A percentile compares a stretch with the other conserved stretches of the same genome.
Evolutionary conservation across 306 rosid genomes (phyloP).

Genomic region (Astragalus glycyphyllos): DNA sequence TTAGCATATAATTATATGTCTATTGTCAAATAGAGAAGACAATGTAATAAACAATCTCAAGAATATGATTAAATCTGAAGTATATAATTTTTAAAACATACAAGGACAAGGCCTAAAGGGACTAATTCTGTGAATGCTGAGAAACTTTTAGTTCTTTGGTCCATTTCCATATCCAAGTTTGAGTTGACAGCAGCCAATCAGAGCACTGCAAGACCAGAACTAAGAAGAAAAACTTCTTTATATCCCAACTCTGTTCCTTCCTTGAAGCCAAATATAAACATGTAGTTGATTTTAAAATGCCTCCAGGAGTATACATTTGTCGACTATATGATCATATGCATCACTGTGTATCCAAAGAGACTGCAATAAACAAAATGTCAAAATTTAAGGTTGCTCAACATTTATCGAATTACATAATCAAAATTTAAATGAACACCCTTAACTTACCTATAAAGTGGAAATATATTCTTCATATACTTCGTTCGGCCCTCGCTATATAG

Average conservation of each 20-base stretch:
- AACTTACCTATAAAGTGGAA: slow-evolving; percentile 70
- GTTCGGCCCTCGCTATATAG: slow-evolving; percentile 41
- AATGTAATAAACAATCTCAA: too few relatives aligned
- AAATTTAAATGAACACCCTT: slow-evolving; percentile 7
- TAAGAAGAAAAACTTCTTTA: slow-evolving; percentile 56
- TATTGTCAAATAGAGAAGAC: too few relatives aligned
- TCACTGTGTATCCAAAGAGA: slow-evolving; percentile 68
- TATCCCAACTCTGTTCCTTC: slow-evolving; percentile 75
- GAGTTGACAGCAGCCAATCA: slow-evolving; percentile 45
- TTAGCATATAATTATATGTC: not conserved
- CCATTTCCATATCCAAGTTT: slow-evolving; percentile 49
- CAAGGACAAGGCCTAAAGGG: slow-evolving; percentile 65
- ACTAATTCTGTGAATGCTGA: slow-evolving; percentile 53
- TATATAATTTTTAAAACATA: slow-evolving; percentile 42
- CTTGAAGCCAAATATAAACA: slow-evolving; percentile 79
- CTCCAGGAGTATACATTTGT: slow-evolving; percentile 66
- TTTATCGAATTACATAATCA: slow-evolving; percentile 29
- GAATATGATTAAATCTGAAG: not conserved
- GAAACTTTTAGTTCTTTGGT: slow-evolving; percentile 42
- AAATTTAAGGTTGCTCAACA: too few relatives aligned
- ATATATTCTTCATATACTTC: slow-evolving; percentile 50
- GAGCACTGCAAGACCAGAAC: slow-evolving; percentile 43
- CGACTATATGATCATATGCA: slow-evolving; percentile 45
- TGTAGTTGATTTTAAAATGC: slow-evolving; percentile 68
- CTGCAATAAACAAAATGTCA: too few relatives aligned